Evolutionary conservation across 2,329 filamentous ascomycete genomes (phyloP), one percentile per base, ranked within the genome.

Genomic region (Xylariaceae sp.): DNA sequence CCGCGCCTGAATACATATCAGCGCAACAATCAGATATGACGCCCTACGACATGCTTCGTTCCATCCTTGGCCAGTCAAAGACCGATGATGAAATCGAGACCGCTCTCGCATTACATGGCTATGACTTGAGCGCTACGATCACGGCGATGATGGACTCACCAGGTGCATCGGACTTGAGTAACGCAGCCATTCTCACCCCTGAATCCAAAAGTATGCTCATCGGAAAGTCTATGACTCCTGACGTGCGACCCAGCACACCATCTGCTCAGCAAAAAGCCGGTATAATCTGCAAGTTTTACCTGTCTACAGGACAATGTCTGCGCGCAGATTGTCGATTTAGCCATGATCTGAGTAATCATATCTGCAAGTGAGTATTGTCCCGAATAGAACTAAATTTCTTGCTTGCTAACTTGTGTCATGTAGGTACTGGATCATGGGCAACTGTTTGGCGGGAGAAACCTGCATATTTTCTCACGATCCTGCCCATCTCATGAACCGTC

Each of bases 401-500:
- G 40, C 5, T 40, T 6, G 29, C 44, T 53, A 43, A 53, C 23
- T 22, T 20, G 17, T 23, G n/a, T n/a, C n/a, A n/a, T n/a, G 38
- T 59, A 93, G 88, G 64, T 97, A 97, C 65, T 98, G 91, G 88
- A 78, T 98, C 42, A 89, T 89, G 71, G 93, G 93, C 2, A 96
- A 92, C 60, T 98, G 93, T 64, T 77, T 98, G 25, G 93, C 93
- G 17, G 92, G 93, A 27, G 85, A 90, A 46, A 91, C 89, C 3
- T 98, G 93, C 66, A 88, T 95, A 48, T 98, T 98, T 71, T 97
- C 92, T 12, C 93, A 98, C 67, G 93, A 98, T 58, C 93, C 93
- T 2, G 82, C 90, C 2, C 81, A 89, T 55, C 77, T 96, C 12
- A 82, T 95, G 69, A 89, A 85, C 59, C 87, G 87, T 56, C 77